Percentiles rank a stretch among this genome's conserved stretches.
phyloP scores from a whole-genome alignment of 371 early-diverging fungal species.

The Mortierella sp. region DNA sequence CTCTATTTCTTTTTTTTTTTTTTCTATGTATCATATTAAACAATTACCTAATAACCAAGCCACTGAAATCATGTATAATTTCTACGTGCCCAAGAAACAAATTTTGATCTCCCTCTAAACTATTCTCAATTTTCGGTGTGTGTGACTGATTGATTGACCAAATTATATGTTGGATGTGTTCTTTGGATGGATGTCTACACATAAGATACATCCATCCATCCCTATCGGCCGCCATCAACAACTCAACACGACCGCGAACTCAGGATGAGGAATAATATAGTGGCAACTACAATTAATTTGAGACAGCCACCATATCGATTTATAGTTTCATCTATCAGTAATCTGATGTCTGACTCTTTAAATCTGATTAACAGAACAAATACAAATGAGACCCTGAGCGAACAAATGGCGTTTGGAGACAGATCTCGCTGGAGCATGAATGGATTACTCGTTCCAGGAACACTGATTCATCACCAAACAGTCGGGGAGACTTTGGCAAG shows the following conservation, averaged over 20 bases:
- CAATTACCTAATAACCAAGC: neutral
- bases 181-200: neutral
- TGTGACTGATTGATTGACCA: neutral
- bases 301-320: too few relatives aligned
- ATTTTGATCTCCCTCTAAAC: slow-evolving; percentile 9
- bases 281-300: neutral
- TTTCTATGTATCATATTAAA: slow-evolving; percentile 5
- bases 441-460: too few relatives aligned
- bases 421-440: too few relatives aligned
- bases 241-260: neutral
- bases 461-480: too few relatives aligned
- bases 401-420: too few relatives aligned
- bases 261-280: neutral
- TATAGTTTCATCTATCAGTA: too few relatives aligned
- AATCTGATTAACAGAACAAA: too few relatives aligned
- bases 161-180: neutral
- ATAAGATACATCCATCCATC: slow-evolving; percentile 6
- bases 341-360: too few relatives aligned
- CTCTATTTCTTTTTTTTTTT: neutral
- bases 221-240: neutral
- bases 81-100: neutral
- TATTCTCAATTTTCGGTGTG: slow-evolving; percentile 33
- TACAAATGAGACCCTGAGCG: too few relatives aligned
- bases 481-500: too few relatives aligned
- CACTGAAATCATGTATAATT: neutral